Conservation (phyloP, 108 stramenopile genomes). For the Asterionellopsis glacialis region DNA sequence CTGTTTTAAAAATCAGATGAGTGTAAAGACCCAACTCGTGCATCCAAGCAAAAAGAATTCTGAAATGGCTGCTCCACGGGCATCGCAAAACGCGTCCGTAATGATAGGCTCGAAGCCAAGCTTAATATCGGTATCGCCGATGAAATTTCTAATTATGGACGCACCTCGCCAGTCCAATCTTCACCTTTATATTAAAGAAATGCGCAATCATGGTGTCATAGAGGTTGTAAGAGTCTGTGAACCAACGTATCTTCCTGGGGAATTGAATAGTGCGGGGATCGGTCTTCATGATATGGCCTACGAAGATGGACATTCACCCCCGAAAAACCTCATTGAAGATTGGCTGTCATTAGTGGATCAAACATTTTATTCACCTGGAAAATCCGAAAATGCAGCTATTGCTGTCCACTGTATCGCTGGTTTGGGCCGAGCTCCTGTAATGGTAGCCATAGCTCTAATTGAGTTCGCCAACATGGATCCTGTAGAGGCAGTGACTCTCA, state of each 20-base stretch:
- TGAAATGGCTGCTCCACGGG: not conserved
- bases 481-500: constrained; percentile 88
- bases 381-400: constrained; percentile 36
- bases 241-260: constrained; percentile 80
- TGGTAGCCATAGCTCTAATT: constrained; percentile 96
- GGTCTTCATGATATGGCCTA: constrained; percentile 91
- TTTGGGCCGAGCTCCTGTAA: constrained; percentile 93
- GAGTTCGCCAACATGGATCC: constrained; percentile 91
- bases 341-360: constrained; percentile 89
- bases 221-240: constrained; percentile 93
- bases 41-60: not conserved
- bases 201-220: constrained; percentile 86
- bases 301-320: constrained; percentile 88
- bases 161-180: constrained; percentile 93
- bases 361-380: constrained; percentile 45
- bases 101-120: constrained; percentile 66
- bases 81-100: constrained; percentile 1
- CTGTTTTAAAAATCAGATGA: too few relatives aligned
- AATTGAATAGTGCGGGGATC: constrained; percentile 85
- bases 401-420: constrained; percentile 99
- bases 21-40: too few relatives aligned
- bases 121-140: constrained; percentile 37
- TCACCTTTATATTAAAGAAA: constrained; percentile 90
- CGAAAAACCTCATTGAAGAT: constrained; percentile 68
- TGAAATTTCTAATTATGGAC: constrained; percentile 97